These are phyloP conservation scores for Penicillium paradoxum DNA, from an alignment of 495 filamentous ascomycete species.

Conservation along the genomic window DNA sequence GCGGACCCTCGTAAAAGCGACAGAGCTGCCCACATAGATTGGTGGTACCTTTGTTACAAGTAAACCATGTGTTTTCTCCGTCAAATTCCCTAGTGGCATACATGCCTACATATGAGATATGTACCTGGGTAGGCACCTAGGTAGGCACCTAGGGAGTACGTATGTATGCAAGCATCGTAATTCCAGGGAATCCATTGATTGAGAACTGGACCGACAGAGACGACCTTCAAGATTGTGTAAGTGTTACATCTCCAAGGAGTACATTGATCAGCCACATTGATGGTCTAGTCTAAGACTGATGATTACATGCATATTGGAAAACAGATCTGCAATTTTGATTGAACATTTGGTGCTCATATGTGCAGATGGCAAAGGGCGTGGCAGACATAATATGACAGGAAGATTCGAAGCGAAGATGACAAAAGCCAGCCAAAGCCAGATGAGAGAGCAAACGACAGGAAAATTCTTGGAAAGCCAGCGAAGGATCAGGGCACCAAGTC, in stretches of 20 bases:
- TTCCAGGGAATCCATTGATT: background rate
- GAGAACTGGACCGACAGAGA: background rate
- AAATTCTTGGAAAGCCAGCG: background rate
- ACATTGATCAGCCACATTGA: background rate
- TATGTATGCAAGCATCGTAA: background rate
- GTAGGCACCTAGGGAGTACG: no score
- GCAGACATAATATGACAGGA: slow-evolving; percentile 8
- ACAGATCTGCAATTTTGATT: slow-evolving; percentile 8
- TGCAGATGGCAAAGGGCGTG: slow-evolving; percentile 12
- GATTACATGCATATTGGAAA: slow-evolving; percentile 1
- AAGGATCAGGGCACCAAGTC: slow-evolving; percentile 14
- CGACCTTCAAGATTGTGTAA: background rate
- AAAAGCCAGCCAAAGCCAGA: slow-evolving; percentile 9
- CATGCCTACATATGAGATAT: no score
- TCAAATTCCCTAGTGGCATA: no score
- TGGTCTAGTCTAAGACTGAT: background rate
- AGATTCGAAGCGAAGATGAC: slow-evolving; percentile 3
- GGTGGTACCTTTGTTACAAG: no score
- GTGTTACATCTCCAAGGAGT: background rate
- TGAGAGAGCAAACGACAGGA: slow-evolving; percentile 6
- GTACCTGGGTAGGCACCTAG: no score
- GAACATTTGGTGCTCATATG: slow-evolving; percentile 12
- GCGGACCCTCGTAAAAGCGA: no score
- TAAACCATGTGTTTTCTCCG: no score
- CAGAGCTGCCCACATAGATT: no score